Base-by-base conservation (phyloP, 2,329 filamentous ascomycete species). In the Neopestalotiopsis sp. region DNA sequence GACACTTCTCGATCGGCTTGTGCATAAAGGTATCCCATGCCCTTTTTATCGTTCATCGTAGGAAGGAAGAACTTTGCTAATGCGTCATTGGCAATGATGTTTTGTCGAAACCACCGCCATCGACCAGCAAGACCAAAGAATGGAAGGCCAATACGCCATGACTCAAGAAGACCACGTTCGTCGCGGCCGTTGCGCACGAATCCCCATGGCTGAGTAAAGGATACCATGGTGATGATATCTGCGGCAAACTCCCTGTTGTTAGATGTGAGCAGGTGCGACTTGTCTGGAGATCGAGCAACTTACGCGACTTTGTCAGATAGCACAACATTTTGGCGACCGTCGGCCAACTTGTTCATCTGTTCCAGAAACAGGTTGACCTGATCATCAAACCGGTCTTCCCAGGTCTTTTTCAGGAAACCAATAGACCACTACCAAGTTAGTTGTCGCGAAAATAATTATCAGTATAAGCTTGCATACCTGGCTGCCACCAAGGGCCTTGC, bases 151-250 rank as follows among this genome's bases (percentile, higher is more conserved):
- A 77, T 71, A 20, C 80, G 78, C 77, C 79, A 82, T 65, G 78
- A 78, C 6, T 64, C 67, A 7, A 83, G 71, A 13, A 83, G 73
- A 10, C 73, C 69, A 32, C 78, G 76, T 68, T 82, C 80, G 72
- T 83, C 81, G 42, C 78, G 75, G 67, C 78, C 76, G 62, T 81
- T 79, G 67, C 74, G 66, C 13, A 83, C 78, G 61, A 80, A 80
- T 1, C 81, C 80, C 74, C 81, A 82, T 2, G 80, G 75, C 6
- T 77, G 53, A 4, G 72, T 74, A 68, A 83, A 83, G 2, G 75
- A 76, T 10, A 83, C 74, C 74, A 81, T 78, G 17, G 78, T 79
- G 77, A 83, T 80, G 59, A 82, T 79, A 63, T 83, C 81, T 7
- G 80, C 79, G 5, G 80, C 79, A 70, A 82, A 82, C 68, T 82